A percentile compares a stretch with the other conserved stretches of the same genome.
These are phyloP conservation scores for Wickerhamiella pararugosa DNA, from an alignment of 1,139 yeast genomes.

Conservation along the genomic window DNA sequence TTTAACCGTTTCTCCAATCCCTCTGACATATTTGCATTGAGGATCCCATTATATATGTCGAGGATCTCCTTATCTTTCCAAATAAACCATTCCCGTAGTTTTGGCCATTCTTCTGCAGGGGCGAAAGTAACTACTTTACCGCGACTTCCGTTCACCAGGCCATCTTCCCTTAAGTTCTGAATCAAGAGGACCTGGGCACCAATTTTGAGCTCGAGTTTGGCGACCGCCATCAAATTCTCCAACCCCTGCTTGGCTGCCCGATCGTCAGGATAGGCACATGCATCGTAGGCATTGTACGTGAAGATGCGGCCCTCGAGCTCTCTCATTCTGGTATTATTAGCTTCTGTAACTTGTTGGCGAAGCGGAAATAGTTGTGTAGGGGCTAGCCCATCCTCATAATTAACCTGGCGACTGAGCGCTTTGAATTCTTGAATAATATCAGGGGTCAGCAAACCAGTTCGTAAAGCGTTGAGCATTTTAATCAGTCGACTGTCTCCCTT, in stretches of 20 bases:
- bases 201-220: constrained; percentile 32
- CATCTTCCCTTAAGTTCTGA: constrained; percentile 30
- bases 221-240: constrained; percentile 36
- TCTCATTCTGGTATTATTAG: constrained; percentile 43
- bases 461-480: constrained; percentile 56
- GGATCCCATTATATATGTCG: constrained; percentile 13
- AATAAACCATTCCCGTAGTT: constrained; percentile 6
- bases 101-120: constrained; percentile 16
- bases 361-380: constrained; percentile 75
- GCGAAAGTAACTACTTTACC: constrained; percentile 37
- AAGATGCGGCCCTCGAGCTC: constrained; percentile 29
- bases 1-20: background rate
- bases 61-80: constrained; percentile 8
- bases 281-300: constrained; percentile 37
- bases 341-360: constrained; percentile 54
- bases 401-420: constrained; percentile 37
- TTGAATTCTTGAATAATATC: constrained; percentile 33
- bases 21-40: background rate
- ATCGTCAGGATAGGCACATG: constrained; percentile 18
- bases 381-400: constrained; percentile 55
- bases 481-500: constrained; percentile 63
- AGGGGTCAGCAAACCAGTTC: constrained; percentile 46
- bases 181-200: constrained; percentile 51
- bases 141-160: constrained; percentile 41
- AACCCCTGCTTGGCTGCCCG: constrained; percentile 9